Evolutionary conservation across 2,329 filamentous ascomycete genomes (phyloP).

Genomic region (Fusarium virguliforme): DNA sequence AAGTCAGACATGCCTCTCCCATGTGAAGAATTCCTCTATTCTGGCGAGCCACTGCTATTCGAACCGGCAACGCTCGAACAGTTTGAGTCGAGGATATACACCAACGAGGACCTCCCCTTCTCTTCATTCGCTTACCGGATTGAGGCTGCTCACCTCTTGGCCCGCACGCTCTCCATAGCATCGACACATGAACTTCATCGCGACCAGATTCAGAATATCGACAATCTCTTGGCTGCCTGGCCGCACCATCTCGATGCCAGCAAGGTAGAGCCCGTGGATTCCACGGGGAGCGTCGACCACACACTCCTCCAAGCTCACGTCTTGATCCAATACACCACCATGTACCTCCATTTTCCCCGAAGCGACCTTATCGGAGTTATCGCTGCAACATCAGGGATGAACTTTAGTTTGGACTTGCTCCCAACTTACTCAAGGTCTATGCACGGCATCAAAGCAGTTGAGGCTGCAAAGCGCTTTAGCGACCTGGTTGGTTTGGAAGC

Average conservation of each 20-base stretch:
- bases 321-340: slow-evolving; percentile 3
- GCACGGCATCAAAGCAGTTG: slow-evolving; percentile 5
- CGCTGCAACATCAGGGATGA: neutral
- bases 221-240: slow-evolving; percentile 17
- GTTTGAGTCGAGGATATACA: slow-evolving; percentile 6
- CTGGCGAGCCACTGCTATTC: neutral
- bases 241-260: neutral
- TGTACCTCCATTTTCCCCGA: slow-evolving; percentile 8
- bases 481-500: neutral
- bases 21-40: neutral
- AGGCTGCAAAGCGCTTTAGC: neutral
- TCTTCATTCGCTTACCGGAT: slow-evolving; percentile 5
- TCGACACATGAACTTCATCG: slow-evolving; percentile 4
- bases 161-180: neutral
- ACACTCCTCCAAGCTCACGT: slow-evolving; percentile 9
- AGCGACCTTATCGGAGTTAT: neutral
- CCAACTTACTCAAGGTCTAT: slow-evolving; percentile 7
- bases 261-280: slow-evolving; percentile 13
- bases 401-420: neutral
- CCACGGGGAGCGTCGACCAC: neutral
- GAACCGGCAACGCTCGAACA: neutral
- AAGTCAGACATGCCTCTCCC: slow-evolving; percentile 7
- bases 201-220: slow-evolving; percentile 14
- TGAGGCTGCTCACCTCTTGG: neutral
- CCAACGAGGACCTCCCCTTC: neutral